Conservation (phyloP, 345 rosid species). For the Citrus cavaleriei region DNA sequence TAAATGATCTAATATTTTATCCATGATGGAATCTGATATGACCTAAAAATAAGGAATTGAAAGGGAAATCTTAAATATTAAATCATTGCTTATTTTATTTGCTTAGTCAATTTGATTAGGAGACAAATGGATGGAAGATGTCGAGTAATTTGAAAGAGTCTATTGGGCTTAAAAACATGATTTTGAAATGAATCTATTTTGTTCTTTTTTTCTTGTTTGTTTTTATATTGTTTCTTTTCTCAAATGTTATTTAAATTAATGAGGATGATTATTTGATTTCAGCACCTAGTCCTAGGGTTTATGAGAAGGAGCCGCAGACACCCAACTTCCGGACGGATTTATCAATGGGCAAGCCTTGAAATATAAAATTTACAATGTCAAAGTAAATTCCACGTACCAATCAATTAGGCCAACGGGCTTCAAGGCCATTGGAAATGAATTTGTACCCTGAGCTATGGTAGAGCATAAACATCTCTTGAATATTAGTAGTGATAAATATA, state of each 20-base stretch:
- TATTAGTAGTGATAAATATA: too few relatives aligned
- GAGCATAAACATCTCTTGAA: too few relatives aligned
- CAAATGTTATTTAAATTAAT: background rate
- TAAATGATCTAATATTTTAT: slow-evolving; percentile 3
- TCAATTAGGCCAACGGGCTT: too few relatives aligned
- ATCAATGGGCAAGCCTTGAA: too few relatives aligned
- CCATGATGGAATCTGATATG: background rate
- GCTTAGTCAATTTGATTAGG: background rate
- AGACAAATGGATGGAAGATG: slow-evolving; percentile 3
- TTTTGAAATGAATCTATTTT: background rate
- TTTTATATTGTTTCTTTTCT: background rate
- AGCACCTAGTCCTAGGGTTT: too few relatives aligned
- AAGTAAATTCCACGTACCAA: too few relatives aligned
- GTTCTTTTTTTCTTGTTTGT: background rate
- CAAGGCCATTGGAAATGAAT: too few relatives aligned
- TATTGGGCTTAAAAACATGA: background rate
- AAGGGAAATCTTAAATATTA: slow-evolving; percentile 4
- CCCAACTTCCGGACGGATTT: too few relatives aligned
- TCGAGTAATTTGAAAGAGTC: background rate
- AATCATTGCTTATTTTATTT: background rate
- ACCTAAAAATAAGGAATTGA: background rate
- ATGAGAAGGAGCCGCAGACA: too few relatives aligned
- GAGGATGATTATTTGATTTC: too few relatives aligned
- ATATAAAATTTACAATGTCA: too few relatives aligned
- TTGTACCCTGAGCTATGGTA: too few relatives aligned